Conservation (phyloP, 495 filamentous ascomycete genomes). For the Jackrogersella multiformis region DNA sequence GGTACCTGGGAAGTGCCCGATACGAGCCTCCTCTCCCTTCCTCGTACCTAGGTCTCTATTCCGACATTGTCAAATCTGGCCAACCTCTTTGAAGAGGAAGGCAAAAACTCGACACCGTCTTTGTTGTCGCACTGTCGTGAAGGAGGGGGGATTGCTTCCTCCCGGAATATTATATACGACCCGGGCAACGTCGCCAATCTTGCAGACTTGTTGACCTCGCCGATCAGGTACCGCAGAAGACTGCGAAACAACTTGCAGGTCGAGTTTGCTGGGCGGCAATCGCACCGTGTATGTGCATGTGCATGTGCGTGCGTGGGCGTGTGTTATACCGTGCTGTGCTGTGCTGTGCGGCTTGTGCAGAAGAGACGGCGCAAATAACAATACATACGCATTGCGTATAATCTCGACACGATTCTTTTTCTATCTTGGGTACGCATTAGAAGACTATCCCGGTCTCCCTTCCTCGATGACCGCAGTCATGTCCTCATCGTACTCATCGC, state of each 20-base stretch:
- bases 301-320: too few relatives aligned
- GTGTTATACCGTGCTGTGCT: slow-evolving; percentile 4
- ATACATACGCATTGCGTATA: slow-evolving; percentile 25
- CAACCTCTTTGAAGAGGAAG: slow-evolving; percentile 20
- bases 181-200: slow-evolving; percentile 5
- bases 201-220: slow-evolving; percentile 4
- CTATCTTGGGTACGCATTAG: slow-evolving; percentile 46
- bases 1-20: neutral
- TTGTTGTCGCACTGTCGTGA: slow-evolving; percentile 26
- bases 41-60: neutral
- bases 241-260: slow-evolving; percentile 43
- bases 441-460: slow-evolving; percentile 37
- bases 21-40: neutral
- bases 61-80: slow-evolving; percentile 6
- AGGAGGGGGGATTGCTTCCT: neutral
- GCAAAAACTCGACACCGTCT: neutral
- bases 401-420: slow-evolving; percentile 22
- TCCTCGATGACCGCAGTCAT: slow-evolving; percentile 63
- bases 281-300: slow-evolving; percentile 27
- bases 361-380: slow-evolving; percentile 16
- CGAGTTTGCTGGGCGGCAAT: slow-evolving; percentile 41
- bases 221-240: slow-evolving; percentile 15
- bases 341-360: slow-evolving; percentile 15
- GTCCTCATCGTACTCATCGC: slow-evolving; percentile 63
- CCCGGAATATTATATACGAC: slow-evolving; percentile 15